A percentile compares a stretch with the other conserved stretches of the same genome.
Evolutionary conservation across 2,329 filamentous ascomycete genomes (phyloP).

Genomic region (Huntiella decipiens): DNA sequence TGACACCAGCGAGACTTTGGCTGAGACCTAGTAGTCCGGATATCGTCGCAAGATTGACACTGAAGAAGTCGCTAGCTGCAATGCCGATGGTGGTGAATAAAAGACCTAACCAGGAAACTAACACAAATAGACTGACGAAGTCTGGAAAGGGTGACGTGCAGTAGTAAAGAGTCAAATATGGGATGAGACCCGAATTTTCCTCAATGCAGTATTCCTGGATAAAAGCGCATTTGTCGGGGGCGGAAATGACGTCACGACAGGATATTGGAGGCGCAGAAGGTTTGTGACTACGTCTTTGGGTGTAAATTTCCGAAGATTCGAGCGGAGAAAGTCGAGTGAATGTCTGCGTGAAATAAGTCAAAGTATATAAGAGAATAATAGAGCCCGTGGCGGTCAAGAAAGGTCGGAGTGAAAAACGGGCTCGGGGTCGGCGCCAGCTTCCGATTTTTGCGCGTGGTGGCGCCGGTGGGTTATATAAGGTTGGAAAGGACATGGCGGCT

Average conservation of each 20-base stretch:
- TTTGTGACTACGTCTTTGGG: neutral
- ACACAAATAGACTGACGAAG: conserved; percentile 57
- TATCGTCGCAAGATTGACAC: conserved; percentile 88
- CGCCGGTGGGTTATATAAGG: no score
- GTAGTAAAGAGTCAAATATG: conserved; percentile 83
- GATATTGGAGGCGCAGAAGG: conserved; percentile 17
- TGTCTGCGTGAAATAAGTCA: conserved; percentile 2
- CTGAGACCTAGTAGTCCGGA: conserved; percentile 77
- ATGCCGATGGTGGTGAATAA: conserved; percentile 96
- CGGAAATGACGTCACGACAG: conserved; percentile 64
- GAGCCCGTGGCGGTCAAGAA: conserved; percentile 5
- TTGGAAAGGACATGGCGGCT: neutral
- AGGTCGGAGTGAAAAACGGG: neutral
- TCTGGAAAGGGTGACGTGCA: conserved; percentile 52
- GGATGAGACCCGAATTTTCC: conserved; percentile 75
- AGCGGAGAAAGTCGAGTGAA: neutral
- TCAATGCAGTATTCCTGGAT: conserved; percentile 65
- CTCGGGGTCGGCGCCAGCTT: neutral
- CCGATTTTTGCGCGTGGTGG: no score
- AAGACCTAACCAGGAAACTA: conserved; percentile 68
- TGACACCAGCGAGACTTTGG: conserved; percentile 90
- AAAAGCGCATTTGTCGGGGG: conserved; percentile 69
- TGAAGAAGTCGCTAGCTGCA: conserved; percentile 95
- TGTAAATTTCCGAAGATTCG: neutral
- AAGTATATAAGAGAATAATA: conserved; percentile 2